These are phyloP conservation scores for Serpula lacrymans DNA, from an alignment of 768 basidiomycete genomes.

Conservation along the genomic window DNA sequence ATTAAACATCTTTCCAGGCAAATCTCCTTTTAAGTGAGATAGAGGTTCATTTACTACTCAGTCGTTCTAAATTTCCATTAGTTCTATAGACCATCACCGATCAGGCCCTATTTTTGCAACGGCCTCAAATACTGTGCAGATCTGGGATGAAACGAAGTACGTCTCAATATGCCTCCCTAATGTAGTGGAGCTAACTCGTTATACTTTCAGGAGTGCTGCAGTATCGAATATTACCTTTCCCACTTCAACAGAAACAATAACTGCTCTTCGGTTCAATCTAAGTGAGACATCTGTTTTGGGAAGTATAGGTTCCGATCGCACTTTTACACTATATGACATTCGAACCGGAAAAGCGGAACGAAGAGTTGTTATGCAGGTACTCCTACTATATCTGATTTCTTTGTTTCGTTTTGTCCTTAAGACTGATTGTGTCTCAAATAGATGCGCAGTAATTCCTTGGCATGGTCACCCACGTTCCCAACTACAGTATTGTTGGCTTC, in stretches of 20 bases:
- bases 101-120: constrained; percentile 90
- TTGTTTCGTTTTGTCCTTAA: background rate
- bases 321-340: constrained; percentile 95
- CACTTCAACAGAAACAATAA: constrained; percentile 84
- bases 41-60: background rate
- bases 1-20: constrained; percentile 75
- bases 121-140: constrained; percentile 87
- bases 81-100: constrained; percentile 92
- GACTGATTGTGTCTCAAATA: constrained; percentile 23
- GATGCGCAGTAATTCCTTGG: constrained; percentile 86
- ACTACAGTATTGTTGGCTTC: constrained; percentile 91
- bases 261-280: constrained; percentile 86
- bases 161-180: constrained; percentile 15
- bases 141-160: constrained; percentile 98
- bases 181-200: constrained; percentile 3
- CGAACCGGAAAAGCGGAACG: constrained; percentile 95
- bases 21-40: constrained; percentile 85
- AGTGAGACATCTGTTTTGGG: constrained; percentile 95
- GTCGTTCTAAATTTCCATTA: constrained; percentile 26
- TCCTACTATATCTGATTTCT: constrained; percentile 10
- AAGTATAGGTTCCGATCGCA: constrained; percentile 90
- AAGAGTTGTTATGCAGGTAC: constrained; percentile 83
- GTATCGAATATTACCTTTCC: constrained; percentile 86
- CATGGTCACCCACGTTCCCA: constrained; percentile 96
- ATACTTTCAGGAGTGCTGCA: constrained; percentile 62